A percentile compares a stretch with the other conserved stretches of the same genome.
phyloP scores from a whole-genome alignment of 2,329 filamentous ascomycete genomes.

The Cordyceps javanica region DNA sequence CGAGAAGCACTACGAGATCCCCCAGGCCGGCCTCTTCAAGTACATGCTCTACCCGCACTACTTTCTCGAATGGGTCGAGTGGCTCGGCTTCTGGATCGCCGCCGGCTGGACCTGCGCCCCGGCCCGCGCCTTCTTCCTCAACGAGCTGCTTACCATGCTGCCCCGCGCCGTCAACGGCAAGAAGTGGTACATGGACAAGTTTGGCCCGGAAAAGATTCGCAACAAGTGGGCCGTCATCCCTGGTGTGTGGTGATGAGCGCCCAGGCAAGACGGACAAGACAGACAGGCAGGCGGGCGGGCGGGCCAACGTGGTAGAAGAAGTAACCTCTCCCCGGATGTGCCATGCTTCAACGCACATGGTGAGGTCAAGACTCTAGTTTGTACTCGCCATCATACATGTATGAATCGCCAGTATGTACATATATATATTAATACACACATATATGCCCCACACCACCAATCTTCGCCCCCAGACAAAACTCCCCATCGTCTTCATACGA shows the following conservation, averaged over 20 bases:
- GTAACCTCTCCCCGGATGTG: no score
- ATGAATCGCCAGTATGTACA: no score
- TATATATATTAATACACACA: no score
- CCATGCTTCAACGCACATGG: no score
- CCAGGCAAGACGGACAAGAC: no score
- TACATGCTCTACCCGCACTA: constrained; percentile 89
- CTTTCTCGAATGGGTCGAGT: constrained; percentile 95
- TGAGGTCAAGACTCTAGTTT: no score
- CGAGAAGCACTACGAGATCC: constrained; percentile 82
- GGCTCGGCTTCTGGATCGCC: constrained; percentile 80
- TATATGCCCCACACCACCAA: background rate
- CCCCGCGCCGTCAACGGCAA: constrained; percentile 76
- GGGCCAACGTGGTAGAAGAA: no score
- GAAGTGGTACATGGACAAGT: constrained; percentile 81
- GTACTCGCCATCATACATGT: no score
- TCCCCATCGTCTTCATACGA: background rate
- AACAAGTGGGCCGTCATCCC: constrained; percentile 66
- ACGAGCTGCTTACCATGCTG: constrained; percentile 85
- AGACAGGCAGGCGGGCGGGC: no score
- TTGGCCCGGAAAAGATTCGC: constrained; percentile 76
- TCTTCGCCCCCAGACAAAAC: background rate
- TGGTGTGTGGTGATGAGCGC: constrained; percentile 42
- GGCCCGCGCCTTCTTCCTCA: constrained; percentile 74
- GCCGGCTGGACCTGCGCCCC: constrained; percentile 63
- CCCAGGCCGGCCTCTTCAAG: constrained; percentile 74